Conservation (phyloP, 768 basidiomycete genomes). For the Dentipellis fragilis region DNA sequence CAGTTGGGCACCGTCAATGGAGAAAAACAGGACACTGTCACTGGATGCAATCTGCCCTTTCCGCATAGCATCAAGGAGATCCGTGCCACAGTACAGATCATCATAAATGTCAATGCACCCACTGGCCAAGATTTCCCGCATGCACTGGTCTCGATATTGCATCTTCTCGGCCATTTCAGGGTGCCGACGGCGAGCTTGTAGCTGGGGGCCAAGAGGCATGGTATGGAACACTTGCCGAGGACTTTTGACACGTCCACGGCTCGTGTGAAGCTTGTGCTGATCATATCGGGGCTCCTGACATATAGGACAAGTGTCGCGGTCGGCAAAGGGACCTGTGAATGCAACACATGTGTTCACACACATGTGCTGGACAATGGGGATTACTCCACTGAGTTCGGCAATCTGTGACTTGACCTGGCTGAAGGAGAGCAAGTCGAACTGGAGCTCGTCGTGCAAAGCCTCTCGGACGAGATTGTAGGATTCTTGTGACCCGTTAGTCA, state of each 20-base stretch:
- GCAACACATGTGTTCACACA: conserved; percentile 12
- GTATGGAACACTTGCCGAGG: conserved; percentile 9
- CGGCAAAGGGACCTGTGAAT: conserved; percentile 14
- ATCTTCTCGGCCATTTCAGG: conserved; percentile 5
- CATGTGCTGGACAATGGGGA: conserved; percentile 2
- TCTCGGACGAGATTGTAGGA: conserved; percentile 4
- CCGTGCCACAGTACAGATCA: conserved; percentile 15
- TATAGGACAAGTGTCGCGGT: conserved; percentile 7
- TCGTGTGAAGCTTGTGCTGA: not conserved
- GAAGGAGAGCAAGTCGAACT: not conserved
- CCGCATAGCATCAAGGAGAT: conserved; percentile 17
- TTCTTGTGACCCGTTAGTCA: conserved; percentile 1
- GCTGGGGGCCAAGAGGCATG: conserved; percentile 14
- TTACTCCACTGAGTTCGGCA: conserved; percentile 1
- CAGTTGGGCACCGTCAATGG: conserved; percentile 32
- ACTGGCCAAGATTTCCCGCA: not conserved
- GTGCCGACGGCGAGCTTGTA: conserved; percentile 7
- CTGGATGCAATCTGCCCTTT: conserved; percentile 13
- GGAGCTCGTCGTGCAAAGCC: not conserved
- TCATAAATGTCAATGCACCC: not conserved
- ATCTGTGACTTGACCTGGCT: not conserved
- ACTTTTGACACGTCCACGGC: not conserved
- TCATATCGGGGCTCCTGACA: conserved; percentile 9
- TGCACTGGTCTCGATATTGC: conserved; percentile 1
- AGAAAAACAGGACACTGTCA: conserved; percentile 26